phyloP scores from a whole-genome alignment of 2,329 filamentous ascomycete species.

The Dactylellina parvicollis region DNA sequence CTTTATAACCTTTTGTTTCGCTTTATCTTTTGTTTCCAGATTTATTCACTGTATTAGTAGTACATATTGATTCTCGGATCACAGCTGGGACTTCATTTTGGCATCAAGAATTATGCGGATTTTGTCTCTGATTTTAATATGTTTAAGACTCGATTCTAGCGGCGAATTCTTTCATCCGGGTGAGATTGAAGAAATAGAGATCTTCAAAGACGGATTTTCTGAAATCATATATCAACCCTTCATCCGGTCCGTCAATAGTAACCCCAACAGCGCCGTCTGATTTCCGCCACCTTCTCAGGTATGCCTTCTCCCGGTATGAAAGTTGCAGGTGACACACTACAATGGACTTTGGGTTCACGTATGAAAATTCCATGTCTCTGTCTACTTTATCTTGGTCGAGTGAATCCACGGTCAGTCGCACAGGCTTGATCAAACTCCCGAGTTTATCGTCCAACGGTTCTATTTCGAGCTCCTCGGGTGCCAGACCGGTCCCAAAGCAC shows the following conservation, averaged over 20 bases:
- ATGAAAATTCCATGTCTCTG: conserved; percentile 23
- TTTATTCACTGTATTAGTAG: neutral
- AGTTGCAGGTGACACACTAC: conserved; percentile 16
- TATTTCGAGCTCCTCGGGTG: neutral
- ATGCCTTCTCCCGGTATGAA: conserved; percentile 11
- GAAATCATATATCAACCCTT: conserved; percentile 35
- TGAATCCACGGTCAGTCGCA: conserved; percentile 18
- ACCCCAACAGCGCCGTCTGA: conserved; percentile 34
- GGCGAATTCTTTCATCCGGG: no score
- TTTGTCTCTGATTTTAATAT: no score
- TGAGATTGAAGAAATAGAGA: conserved; percentile 48
- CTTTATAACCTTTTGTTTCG: neutral
- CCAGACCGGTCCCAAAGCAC: conserved; percentile 1
- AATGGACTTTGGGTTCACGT: conserved; percentile 18
- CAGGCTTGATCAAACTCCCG: conserved; percentile 24
- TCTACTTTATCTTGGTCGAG: conserved; percentile 12
- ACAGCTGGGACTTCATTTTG: neutral
- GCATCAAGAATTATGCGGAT: no score
- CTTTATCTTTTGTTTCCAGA: neutral
- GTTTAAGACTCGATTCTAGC: no score
- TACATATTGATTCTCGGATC: neutral
- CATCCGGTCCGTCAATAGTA: conserved; percentile 23
- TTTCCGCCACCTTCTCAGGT: conserved; percentile 36
- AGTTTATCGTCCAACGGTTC: no score
- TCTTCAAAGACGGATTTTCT: conserved; percentile 49